phyloP scores from a whole-genome alignment of 805 yeast genomes.

The Saccharomycopsis fibuligera region DNA sequence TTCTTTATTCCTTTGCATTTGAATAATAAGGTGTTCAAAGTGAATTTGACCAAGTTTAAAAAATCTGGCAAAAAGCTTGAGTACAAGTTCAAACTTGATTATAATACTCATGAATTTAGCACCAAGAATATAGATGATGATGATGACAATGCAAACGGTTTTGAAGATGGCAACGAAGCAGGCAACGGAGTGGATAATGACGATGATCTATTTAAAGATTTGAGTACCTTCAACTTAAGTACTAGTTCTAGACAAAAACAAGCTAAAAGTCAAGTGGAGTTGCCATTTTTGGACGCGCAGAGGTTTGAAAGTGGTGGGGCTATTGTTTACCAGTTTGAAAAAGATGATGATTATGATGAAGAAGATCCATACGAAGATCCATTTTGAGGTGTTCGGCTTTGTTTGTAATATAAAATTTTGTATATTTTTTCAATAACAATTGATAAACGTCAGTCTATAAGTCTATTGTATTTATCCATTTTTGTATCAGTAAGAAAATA shows the following conservation, averaged over 20 bases:
- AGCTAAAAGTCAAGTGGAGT: constrained; percentile 78
- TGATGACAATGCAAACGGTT: constrained; percentile 24
- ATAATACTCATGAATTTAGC: constrained; percentile 38
- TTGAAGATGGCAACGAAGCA: constrained; percentile 9
- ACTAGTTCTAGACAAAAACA: constrained; percentile 68
- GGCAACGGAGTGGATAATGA: constrained; percentile 31
- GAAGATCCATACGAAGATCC: constrained; percentile 98
- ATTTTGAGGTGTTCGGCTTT: constrained; percentile 36
- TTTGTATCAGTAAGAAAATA: too few relatives aligned
- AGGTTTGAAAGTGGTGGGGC: constrained; percentile 79
- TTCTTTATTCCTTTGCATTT: constrained; percentile 46
- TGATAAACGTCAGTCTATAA: not conserved
- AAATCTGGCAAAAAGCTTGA: constrained; percentile 76
- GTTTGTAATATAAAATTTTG: too few relatives aligned
- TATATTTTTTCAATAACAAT: too few relatives aligned
- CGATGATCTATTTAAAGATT: constrained; percentile 51
- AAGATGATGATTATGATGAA: constrained; percentile 96
- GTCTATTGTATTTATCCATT: too few relatives aligned
- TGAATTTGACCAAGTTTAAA: constrained; percentile 60
- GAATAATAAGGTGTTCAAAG: constrained; percentile 41
- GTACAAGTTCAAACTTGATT: constrained; percentile 49
- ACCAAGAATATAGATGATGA: constrained; percentile 22
- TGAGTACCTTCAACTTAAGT: constrained; percentile 83
- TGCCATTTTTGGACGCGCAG: constrained; percentile 92
- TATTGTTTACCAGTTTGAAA: constrained; percentile 89